A percentile compares a stretch with the other conserved stretches of the same genome.
These are phyloP conservation scores for Skeletonema potamos DNA, from an alignment of 108 stramenopile species.

Conservation along the genomic window DNA sequence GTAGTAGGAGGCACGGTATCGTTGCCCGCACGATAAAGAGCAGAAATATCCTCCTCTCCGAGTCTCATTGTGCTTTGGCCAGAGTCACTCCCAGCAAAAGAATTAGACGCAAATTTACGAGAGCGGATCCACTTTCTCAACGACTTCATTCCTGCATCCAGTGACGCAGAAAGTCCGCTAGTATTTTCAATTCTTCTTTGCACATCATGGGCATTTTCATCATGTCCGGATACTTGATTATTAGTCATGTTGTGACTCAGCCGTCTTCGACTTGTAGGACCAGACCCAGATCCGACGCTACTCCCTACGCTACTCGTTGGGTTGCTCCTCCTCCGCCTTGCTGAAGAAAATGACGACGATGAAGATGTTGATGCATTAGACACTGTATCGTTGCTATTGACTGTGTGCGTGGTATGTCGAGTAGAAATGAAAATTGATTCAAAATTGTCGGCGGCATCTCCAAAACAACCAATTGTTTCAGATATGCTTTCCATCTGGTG, in stretches of 20 bases:
- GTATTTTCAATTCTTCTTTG: slow-evolving; percentile 1
- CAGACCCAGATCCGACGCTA: not conserved
- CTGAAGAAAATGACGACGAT: not conserved
- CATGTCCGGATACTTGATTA: not conserved
- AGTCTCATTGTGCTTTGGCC: slow-evolving; percentile 25
- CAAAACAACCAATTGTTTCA: slow-evolving; percentile 19
- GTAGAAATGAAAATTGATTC: not conserved
- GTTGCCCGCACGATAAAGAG: slow-evolving; percentile 25
- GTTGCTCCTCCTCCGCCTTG: not conserved
- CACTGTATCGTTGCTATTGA: not conserved
- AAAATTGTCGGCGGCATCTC: not conserved
- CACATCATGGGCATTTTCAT: not conserved
- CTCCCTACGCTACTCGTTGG: slow-evolving; percentile 7
- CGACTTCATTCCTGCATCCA: slow-evolving; percentile 70
- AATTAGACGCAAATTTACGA: slow-evolving; percentile 10
- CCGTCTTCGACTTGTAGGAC: not conserved
- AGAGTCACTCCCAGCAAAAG: slow-evolving; percentile 12
- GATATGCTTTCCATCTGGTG: slow-evolving; percentile 36
- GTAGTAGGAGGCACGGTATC: slow-evolving; percentile 2
- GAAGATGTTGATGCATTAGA: slow-evolving; percentile 9
- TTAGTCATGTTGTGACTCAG: not conserved
- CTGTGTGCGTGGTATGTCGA: not conserved
- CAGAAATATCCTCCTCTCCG: slow-evolving; percentile 39
- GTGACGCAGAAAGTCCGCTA: slow-evolving; percentile 23
- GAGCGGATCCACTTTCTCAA: slow-evolving; percentile 59